Evolutionary conservation across 805 yeast species (phyloP).

Genomic region (Candida glaebosa): DNA sequence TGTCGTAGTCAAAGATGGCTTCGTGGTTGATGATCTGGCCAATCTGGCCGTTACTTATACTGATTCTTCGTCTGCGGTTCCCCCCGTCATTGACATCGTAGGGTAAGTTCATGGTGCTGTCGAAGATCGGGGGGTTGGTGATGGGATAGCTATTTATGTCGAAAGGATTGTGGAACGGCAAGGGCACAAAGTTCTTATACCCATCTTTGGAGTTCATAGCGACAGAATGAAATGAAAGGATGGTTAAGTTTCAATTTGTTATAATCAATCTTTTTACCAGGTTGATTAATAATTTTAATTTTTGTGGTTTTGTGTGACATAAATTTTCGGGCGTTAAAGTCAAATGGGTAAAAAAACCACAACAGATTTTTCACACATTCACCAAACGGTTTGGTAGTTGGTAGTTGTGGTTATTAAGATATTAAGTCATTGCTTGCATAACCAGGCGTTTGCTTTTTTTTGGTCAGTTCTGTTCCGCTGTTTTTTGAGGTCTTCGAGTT

Average conservation of each 20-base stretch:
- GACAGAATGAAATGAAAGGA: no score
- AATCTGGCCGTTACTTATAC: constrained; percentile 82
- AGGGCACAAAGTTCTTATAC: constrained; percentile 1
- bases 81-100: constrained; percentile 27
- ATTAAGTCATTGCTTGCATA: no score
- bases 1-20: constrained; percentile 30
- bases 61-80: constrained; percentile 59
- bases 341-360: neutral
- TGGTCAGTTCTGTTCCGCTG: no score
- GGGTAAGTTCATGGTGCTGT: constrained; percentile 38
- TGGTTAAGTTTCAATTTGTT: no score
- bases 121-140: constrained; percentile 47
- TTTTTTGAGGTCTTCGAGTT: no score
- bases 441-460: no score
- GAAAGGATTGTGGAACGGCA: constrained; percentile 34
- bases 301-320: neutral
- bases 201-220: neutral
- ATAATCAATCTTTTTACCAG: neutral
- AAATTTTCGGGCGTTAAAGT: neutral
- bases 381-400: no score
- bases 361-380: no score
- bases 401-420: no score
- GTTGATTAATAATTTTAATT: neutral
- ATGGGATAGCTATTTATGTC: constrained; percentile 39
- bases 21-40: constrained; percentile 62